Conservation (phyloP, 2,329 filamentous ascomycete genomes). For the Grosmannia huntii region DNA sequence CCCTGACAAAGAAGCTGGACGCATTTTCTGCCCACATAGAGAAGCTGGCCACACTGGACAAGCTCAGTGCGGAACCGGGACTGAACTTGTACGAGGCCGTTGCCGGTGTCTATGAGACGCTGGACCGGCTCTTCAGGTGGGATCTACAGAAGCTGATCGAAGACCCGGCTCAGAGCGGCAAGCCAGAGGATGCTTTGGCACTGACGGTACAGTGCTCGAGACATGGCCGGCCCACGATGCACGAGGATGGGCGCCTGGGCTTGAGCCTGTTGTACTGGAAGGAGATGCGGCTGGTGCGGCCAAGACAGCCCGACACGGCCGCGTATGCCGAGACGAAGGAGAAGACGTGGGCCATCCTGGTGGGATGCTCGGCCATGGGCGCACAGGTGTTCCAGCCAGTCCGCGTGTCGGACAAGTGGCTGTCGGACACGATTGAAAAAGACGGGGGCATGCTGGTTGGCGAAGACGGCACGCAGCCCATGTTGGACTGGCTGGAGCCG, state of each 20-base stretch:
- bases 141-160: slow-evolving; percentile 48
- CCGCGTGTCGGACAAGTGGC: slow-evolving; percentile 61
- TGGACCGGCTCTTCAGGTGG: slow-evolving; percentile 57
- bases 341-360: slow-evolving; percentile 51
- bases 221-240: slow-evolving; percentile 60
- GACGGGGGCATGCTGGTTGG: slow-evolving; percentile 25
- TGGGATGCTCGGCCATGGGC: slow-evolving; percentile 47
- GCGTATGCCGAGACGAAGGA: slow-evolving; percentile 16
- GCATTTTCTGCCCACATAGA: slow-evolving; percentile 61
- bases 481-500: slow-evolving; percentile 63
- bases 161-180: slow-evolving; percentile 29
- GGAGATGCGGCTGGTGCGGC: slow-evolving; percentile 37
- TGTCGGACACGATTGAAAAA: slow-evolving; percentile 55
- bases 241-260: slow-evolving; percentile 53
- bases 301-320: slow-evolving; percentile 14
- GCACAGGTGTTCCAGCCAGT: slow-evolving; percentile 41
- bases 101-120: slow-evolving; percentile 57
- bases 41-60: slow-evolving; percentile 55
- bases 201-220: slow-evolving; percentile 53
- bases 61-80: slow-evolving; percentile 52
- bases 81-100: slow-evolving; percentile 70
- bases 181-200: slow-evolving; percentile 35
- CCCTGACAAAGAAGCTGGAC: slow-evolving; percentile 58
- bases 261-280: slow-evolving; percentile 70
- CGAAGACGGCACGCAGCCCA: slow-evolving; percentile 13